Conservation (phyloP, 441 rosid species). For the Erodium trifolium region DNA sequence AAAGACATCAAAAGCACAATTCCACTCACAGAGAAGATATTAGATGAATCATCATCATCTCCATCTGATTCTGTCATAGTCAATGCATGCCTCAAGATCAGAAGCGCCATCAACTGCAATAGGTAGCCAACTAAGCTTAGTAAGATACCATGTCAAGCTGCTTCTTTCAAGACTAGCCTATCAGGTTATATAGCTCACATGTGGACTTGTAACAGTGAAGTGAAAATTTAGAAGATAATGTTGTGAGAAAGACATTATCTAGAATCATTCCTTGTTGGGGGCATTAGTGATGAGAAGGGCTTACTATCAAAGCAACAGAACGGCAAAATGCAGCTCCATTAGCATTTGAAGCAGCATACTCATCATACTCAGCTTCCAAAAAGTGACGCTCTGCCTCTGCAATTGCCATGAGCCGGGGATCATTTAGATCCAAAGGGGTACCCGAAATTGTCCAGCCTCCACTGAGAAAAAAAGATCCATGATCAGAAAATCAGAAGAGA, state of each 20-base stretch:
- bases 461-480: slow-evolving; percentile 37
- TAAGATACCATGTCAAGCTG: neutral
- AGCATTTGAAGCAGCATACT: slow-evolving; percentile 76
- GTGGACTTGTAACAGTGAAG: too few species aligned
- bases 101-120: slow-evolving; percentile 72
- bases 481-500: neutral
- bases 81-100: slow-evolving; percentile 72
- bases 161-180: neutral
- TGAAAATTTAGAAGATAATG: too few species aligned
- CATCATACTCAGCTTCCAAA: slow-evolving; percentile 77
- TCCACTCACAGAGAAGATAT: slow-evolving; percentile 64
- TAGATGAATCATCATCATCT: slow-evolving; percentile 46
- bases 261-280: too few species aligned
- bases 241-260: too few species aligned
- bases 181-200: too few species aligned
- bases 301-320: slow-evolving; percentile 82
- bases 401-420: slow-evolving; percentile 78
- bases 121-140: neutral
- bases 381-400: slow-evolving; percentile 88
- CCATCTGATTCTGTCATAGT: slow-evolving; percentile 52
- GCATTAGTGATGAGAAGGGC: slow-evolving; percentile 8
- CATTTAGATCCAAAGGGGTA: slow-evolving; percentile 58
- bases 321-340: slow-evolving; percentile 95
- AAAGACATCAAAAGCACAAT: slow-evolving; percentile 7
- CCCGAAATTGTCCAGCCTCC: slow-evolving; percentile 98